phyloP scores from a whole-genome alignment of 2,329 filamentous ascomycete genomes.

The Diaporthe eres region DNA sequence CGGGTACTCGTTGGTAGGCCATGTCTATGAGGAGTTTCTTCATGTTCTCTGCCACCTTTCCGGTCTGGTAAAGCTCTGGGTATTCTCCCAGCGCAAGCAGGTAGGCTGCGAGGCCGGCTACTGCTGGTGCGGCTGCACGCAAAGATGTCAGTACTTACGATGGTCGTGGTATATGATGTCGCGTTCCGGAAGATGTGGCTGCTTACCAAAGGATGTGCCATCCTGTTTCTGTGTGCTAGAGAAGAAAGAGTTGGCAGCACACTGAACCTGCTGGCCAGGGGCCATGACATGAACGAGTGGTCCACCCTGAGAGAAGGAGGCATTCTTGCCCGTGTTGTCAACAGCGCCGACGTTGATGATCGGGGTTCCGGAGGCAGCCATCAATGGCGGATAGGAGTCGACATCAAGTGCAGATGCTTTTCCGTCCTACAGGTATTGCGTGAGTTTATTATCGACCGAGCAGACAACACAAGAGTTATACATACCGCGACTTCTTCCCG shows the following conservation, averaged over 20 bases:
- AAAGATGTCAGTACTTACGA: background rate
- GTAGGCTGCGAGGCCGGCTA: slow-evolving; percentile 27
- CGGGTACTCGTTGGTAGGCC: background rate
- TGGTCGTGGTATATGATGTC: background rate
- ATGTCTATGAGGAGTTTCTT: slow-evolving; percentile 25
- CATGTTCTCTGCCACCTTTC: slow-evolving; percentile 29
- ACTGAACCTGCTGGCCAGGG: background rate
- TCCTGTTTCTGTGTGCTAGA: slow-evolving; percentile 16
- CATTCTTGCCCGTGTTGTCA: slow-evolving; percentile 24
- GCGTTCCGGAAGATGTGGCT: background rate
- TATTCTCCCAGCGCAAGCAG: slow-evolving; percentile 26
- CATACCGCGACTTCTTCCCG: slow-evolving; percentile 23
- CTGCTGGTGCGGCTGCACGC: background rate
- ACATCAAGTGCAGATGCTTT: background rate
- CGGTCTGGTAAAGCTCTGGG: slow-evolving; percentile 23
- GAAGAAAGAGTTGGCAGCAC: slow-evolving; percentile 18
- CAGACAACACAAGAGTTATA: background rate
- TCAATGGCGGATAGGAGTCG: slow-evolving; percentile 6
- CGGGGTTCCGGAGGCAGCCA: background rate
- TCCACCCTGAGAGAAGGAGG: slow-evolving; percentile 23
- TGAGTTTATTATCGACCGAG: background rate
- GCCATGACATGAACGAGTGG: slow-evolving; percentile 28
- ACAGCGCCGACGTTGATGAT: slow-evolving; percentile 29
- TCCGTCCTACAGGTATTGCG: background rate
- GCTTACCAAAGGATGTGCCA: slow-evolving; percentile 31